These are phyloP conservation scores for Circinella umbellata DNA, from an alignment of 371 early-diverging fungal genomes.

Conservation along the genomic window DNA sequence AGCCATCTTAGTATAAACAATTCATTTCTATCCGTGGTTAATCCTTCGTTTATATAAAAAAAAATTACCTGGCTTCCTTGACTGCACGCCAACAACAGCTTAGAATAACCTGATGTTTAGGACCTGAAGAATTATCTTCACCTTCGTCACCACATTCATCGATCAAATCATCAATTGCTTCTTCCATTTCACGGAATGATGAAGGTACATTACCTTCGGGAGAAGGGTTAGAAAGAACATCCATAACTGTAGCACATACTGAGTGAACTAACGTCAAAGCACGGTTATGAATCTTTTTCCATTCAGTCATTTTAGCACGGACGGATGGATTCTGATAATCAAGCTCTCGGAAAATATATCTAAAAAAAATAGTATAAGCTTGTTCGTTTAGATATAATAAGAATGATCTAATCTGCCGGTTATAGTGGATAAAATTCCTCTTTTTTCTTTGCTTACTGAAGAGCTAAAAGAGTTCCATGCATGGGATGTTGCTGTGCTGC, in stretches of 20 bases:
- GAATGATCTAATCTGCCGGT: too few relatives aligned
- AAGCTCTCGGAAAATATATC: constrained; percentile 64
- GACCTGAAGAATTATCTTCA: constrained; percentile 33
- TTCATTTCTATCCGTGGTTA: too few relatives aligned
- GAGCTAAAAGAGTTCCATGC: constrained; percentile 75
- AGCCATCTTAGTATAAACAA: too few relatives aligned
- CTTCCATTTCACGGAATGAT: constrained; percentile 73
- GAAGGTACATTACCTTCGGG: constrained; percentile 87
- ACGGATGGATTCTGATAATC: constrained; percentile 47
- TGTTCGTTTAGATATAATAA: too few relatives aligned
- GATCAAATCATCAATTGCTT: constrained; percentile 65
- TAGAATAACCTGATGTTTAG: constrained; percentile 84
- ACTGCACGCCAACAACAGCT: constrained; percentile 94
- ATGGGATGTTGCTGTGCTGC: constrained; percentile 77
- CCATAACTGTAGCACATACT: constrained; percentile 66
- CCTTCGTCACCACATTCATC: constrained; percentile 37
- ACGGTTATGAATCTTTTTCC: constrained; percentile 50
- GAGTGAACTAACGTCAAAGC: constrained; percentile 52
- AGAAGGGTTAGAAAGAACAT: constrained; percentile 75
- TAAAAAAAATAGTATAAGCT: background rate
- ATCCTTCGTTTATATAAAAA: too few relatives aligned
- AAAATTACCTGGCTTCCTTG: constrained; percentile 75
- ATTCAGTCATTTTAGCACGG: constrained; percentile 36
- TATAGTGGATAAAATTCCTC: too few relatives aligned
- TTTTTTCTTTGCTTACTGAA: constrained; percentile 47